Evolutionary conservation across 1,139 yeast genomes (phyloP).

Genomic region (Wickerhamomyces sp.): DNA sequence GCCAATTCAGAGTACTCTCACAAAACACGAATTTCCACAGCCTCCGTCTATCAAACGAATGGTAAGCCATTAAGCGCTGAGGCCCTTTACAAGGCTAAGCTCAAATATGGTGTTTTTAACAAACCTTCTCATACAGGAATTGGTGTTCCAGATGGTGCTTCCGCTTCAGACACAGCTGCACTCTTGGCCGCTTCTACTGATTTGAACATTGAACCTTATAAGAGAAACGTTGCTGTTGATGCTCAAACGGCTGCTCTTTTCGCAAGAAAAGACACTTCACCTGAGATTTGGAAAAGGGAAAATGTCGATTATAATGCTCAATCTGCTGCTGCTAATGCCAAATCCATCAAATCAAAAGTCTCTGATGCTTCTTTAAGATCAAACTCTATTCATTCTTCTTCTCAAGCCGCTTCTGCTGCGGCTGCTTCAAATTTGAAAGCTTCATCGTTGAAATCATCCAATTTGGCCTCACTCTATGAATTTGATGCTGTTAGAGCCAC

Average conservation of each 20-base stretch:
- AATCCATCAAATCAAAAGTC: slow-evolving; percentile 13
- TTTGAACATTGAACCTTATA: slow-evolving; percentile 60
- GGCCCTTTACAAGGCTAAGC: slow-evolving; percentile 72
- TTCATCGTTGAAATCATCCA: slow-evolving; percentile 20
- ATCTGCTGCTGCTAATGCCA: slow-evolving; percentile 34
- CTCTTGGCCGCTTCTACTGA: slow-evolving; percentile 64
- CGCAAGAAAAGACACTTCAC: slow-evolving; percentile 42
- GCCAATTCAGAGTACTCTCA: slow-evolving; percentile 13
- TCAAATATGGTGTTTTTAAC: slow-evolving; percentile 68
- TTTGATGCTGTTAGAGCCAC: slow-evolving; percentile 40
- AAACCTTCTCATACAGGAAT: slow-evolving; percentile 64
- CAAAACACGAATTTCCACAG: slow-evolving; percentile 10
- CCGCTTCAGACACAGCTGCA: slow-evolving; percentile 74
- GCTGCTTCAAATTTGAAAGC: slow-evolving; percentile 25
- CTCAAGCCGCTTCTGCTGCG: slow-evolving; percentile 18
- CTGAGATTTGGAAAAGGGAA: slow-evolving; percentile 42
- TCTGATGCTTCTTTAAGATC: slow-evolving; percentile 6
- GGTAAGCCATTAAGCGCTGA: slow-evolving; percentile 70
- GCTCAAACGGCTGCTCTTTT: slow-evolving; percentile 61
- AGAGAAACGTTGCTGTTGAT: slow-evolving; percentile 56
- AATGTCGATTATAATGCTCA: slow-evolving; percentile 34
- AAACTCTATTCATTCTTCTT: slow-evolving; percentile 1
- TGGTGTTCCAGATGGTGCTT: slow-evolving; percentile 49
- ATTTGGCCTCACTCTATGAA: slow-evolving; percentile 31
- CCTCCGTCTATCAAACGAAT: slow-evolving; percentile 51